Percentiles rank a stretch among this genome's conserved stretches.
Conservation (phyloP, 2,329 filamentous ascomycete species). For the Ascochyta pisi region DNA sequence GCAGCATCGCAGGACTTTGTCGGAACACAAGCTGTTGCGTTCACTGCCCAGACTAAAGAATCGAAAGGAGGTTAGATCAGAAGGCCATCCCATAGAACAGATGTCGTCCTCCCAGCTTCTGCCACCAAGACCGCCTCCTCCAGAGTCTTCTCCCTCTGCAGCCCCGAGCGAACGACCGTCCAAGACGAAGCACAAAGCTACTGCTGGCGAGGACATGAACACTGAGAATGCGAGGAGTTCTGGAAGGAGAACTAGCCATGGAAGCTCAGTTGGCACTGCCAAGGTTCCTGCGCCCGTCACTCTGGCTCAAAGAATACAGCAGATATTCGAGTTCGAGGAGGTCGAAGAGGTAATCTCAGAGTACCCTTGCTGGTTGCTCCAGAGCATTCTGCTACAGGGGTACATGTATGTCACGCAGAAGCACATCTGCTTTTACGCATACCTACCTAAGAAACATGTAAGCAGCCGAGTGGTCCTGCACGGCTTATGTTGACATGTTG, state of each 20-base stretch:
- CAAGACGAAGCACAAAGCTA: constrained; percentile 30
- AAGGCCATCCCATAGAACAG: constrained; percentile 56
- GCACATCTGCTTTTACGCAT: constrained; percentile 97
- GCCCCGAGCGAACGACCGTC: constrained; percentile 17
- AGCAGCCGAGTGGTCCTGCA: constrained; percentile 38
- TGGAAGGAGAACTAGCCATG: constrained; percentile 36
- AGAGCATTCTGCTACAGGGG: constrained; percentile 89
- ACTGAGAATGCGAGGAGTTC: constrained; percentile 31
- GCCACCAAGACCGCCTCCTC: constrained; percentile 36
- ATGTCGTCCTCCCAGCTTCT: constrained; percentile 53
- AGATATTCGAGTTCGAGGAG: constrained; percentile 71
- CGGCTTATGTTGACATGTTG: constrained; percentile 25
- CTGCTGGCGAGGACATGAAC: constrained; percentile 31
- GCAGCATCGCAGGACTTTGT: constrained; percentile 64
- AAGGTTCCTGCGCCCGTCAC: constrained; percentile 56
- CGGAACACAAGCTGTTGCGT: constrained; percentile 69
- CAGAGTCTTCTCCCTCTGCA: constrained; percentile 17
- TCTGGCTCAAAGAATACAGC: constrained; percentile 74
- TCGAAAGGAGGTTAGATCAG: constrained; percentile 39
- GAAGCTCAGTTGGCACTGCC: constrained; percentile 26
- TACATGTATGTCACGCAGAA: constrained; percentile 94
- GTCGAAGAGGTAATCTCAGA: constrained; percentile 88
- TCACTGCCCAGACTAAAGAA: constrained; percentile 66
- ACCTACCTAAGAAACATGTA: constrained; percentile 90
- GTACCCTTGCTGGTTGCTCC: constrained; percentile 91